Conservation (phyloP, 192 early-diverging fungal species). For the Coemansia sp. region DNA sequence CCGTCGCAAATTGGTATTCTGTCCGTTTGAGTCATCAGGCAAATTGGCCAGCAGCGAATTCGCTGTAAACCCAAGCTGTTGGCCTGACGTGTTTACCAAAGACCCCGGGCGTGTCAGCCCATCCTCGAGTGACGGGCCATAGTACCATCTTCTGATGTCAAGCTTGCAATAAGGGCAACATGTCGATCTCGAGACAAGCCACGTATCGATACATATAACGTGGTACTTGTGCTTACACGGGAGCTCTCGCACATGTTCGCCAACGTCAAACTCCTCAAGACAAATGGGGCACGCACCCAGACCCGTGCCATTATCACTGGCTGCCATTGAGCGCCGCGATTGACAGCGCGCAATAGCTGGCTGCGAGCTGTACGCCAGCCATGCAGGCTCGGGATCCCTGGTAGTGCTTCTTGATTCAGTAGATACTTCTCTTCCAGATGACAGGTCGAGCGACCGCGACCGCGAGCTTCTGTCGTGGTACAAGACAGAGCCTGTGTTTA, state of each 20-base stretch:
- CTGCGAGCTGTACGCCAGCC: constrained; percentile 29
- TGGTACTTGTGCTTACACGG: constrained; percentile 71
- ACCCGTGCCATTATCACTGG: constrained; percentile 21
- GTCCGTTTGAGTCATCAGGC: background rate
- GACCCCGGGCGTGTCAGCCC: constrained; percentile 8
- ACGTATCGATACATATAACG: constrained; percentile 66
- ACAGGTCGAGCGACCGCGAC: constrained; percentile 25
- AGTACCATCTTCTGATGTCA: constrained; percentile 52
- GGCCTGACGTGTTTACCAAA: background rate
- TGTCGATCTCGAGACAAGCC: constrained; percentile 57
- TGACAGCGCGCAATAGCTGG: constrained; percentile 32
- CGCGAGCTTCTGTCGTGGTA: constrained; percentile 28
- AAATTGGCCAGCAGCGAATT: background rate
- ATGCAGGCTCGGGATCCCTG: constrained; percentile 11
- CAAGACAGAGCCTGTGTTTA: constrained; percentile 11
- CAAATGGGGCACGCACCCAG: constrained; percentile 68
- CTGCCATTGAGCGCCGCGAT: constrained; percentile 16
- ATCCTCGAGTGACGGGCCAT: constrained; percentile 40
- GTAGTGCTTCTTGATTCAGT: background rate
- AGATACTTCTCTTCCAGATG: constrained; percentile 4
- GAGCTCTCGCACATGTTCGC: constrained; percentile 66
- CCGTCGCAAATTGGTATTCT: background rate
- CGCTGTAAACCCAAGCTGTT: constrained; percentile 19
- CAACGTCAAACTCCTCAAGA: constrained; percentile 65
- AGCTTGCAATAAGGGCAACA: constrained; percentile 58